A percentile compares a stretch with the other conserved stretches of the same genome.
Evolutionary conservation across 768 basidiomycete genomes (phyloP).

Genomic region (Tricholoma sp.): DNA sequence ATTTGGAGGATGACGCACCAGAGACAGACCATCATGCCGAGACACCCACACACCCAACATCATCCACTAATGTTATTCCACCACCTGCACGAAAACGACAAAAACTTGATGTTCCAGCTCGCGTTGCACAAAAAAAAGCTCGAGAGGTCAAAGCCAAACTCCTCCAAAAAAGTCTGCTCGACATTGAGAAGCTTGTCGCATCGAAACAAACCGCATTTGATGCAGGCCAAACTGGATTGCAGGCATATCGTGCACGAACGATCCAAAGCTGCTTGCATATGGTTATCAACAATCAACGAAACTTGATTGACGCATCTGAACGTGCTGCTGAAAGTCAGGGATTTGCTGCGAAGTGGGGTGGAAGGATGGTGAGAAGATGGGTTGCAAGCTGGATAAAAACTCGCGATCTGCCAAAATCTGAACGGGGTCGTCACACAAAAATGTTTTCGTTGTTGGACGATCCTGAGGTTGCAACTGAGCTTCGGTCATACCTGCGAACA

Average conservation of each 20-base stretch:
- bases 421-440: slow-evolving; percentile 9
- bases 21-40: neutral
- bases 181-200: slow-evolving; percentile 11
- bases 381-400: slow-evolving; percentile 8
- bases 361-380: slow-evolving; percentile 7
- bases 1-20: neutral
- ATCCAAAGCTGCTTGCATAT: slow-evolving; percentile 18
- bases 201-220: slow-evolving; percentile 10
- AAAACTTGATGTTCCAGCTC: neutral
- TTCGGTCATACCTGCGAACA: slow-evolving; percentile 13
- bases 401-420: slow-evolving; percentile 7
- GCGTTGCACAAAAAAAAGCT: neutral
- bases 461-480: slow-evolving; percentile 9
- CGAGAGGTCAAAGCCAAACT: neutral
- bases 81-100: no score
- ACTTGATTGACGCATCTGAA: slow-evolving; percentile 16
- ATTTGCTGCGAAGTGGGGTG: slow-evolving; percentile 11
- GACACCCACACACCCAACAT: slow-evolving; percentile 4
- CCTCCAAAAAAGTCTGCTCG: slow-evolving; percentile 2
- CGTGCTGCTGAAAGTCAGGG: slow-evolving; percentile 17
- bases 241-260: slow-evolving; percentile 10
- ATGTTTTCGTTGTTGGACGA: slow-evolving; percentile 11
- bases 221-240: slow-evolving; percentile 1
- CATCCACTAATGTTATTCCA: slow-evolving; percentile 4
- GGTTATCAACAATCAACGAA: slow-evolving; percentile 10